Base-by-base conservation (phyloP, 345 rosid species). In the Ceriops zippeliana region DNA sequence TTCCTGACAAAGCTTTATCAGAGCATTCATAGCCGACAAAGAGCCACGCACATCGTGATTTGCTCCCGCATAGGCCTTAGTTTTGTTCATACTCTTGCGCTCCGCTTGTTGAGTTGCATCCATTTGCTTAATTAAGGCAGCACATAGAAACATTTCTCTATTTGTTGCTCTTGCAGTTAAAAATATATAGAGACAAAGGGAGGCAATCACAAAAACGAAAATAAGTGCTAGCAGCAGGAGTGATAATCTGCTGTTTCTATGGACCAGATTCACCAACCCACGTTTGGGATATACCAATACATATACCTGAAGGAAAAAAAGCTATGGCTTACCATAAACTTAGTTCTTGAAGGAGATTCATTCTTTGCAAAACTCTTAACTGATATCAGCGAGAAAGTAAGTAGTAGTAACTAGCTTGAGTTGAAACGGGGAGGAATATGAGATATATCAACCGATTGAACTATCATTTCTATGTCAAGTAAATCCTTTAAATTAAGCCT, bases 61-160 rank as follows among this genome's bases (percentile, higher is more conserved):
- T 20, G 78, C 76, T 19, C 71, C 74, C 16, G 76, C 81, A 16
- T 58, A 72, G 34, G 78, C 76, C 28, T 63, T 70, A 6, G 74
- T 81, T 69, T 81, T 81, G 79, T 75, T 81, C 84, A 77, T 77
- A 49, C 81, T 77, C 72, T 81, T 81, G 28, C 83, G 75, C 72
- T 84, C 87, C 2, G 87, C 87, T 63, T 84, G 87, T 52, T 81
- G 79, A 3, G 85, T 81, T 9, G 85, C 82, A 58, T 84, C 78
- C 67, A 61, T 77, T 64, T 84, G 87, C 71, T 73, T 77, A 34
- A 81, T 75, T 1, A 81, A 61, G 1, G 82, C 72, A 49, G 77
- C 80, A 52, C 85, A 81, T 8, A 84, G 47, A 38, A 38, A 73
- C 82, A 81, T 75, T 32, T 84, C 85, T 68, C 85, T 73, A 6